A percentile compares a stretch with the other conserved stretches of the same genome.
Conservation (phyloP, 176 grass and related monocot species). For the Oryza australiensis region DNA sequence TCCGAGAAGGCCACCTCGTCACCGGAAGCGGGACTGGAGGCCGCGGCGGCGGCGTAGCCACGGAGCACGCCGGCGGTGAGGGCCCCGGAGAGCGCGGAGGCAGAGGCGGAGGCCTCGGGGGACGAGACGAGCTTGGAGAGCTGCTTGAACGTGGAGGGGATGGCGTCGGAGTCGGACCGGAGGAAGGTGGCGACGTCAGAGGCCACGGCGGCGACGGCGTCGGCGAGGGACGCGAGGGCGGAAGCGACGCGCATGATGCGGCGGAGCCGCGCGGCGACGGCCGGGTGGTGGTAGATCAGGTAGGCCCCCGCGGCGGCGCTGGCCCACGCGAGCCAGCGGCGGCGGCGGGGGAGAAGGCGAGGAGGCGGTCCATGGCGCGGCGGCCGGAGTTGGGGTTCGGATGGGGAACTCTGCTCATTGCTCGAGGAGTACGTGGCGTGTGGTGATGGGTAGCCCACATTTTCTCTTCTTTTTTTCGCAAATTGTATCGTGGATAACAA, state of each 20-base stretch:
- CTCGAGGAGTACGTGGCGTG: not conserved
- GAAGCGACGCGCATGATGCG: conserved; percentile 48
- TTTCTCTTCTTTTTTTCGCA: not conserved
- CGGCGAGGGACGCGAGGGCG: conserved; percentile 48
- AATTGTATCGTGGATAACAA: too few relatives aligned
- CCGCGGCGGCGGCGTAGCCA: conserved; percentile 19
- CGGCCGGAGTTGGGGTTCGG: conserved; percentile 1
- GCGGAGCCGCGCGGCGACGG: conserved; percentile 45
- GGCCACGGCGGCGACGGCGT: conserved; percentile 51
- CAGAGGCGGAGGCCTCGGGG: conserved; percentile 46
- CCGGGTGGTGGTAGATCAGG: conserved; percentile 64
- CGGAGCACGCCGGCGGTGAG: conserved; percentile 54
- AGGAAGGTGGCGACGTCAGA: conserved; percentile 53
- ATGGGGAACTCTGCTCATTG: conserved; percentile 11
- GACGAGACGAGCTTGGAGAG: conserved; percentile 59
- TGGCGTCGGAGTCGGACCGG: conserved; percentile 43
- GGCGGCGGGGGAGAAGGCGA: conserved; percentile 47
- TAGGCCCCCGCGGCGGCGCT: conserved; percentile 30
- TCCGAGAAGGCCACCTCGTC: conserved; percentile 31
- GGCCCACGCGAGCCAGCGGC: conserved; percentile 44
- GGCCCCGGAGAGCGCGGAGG: conserved; percentile 57
- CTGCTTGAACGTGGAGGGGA: conserved; percentile 58
- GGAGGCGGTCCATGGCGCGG: conserved; percentile 20
- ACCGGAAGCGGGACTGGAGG: not conserved
- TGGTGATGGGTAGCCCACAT: not conserved